These are phyloP conservation scores for Fusarium sacchari DNA, from an alignment of 2,329 filamentous ascomycete species.

Conservation along the genomic window DNA sequence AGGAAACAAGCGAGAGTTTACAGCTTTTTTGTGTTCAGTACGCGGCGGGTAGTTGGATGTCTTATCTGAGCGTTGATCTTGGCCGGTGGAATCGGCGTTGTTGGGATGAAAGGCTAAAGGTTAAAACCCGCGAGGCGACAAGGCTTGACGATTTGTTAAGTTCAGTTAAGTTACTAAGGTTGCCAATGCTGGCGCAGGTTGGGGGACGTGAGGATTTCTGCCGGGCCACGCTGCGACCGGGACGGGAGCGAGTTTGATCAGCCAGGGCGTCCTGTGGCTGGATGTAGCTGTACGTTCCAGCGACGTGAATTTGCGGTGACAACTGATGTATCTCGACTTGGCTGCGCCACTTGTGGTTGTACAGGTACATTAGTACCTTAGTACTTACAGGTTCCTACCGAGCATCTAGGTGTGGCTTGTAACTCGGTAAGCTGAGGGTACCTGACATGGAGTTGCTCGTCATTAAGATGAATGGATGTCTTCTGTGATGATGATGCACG, in stretches of 20 bases:
- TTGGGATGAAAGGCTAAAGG: conserved; percentile 18
- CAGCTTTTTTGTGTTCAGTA: conserved; percentile 23
- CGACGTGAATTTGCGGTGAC: fast-evolving
- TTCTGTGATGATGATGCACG: background rate
- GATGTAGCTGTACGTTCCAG: background rate
- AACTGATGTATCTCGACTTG: background rate
- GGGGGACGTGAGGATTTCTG: conserved; percentile 42
- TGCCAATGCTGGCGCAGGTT: conserved; percentile 10
- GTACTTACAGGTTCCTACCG: no score
- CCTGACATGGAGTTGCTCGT: background rate
- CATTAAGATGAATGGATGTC: no score
- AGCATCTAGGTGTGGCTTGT: conserved; percentile 9
- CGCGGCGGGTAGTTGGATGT: conserved; percentile 19
- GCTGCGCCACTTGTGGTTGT: conserved; percentile 5
- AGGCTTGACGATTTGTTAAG: conserved; percentile 32
- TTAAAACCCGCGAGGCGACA: conserved; percentile 31
- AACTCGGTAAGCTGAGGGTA: background rate
- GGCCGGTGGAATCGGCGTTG: conserved; percentile 13
- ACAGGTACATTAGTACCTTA: no score
- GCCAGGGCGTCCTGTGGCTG: conserved; percentile 16
- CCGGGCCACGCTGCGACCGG: conserved; percentile 27
- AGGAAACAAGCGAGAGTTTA: conserved; percentile 34
- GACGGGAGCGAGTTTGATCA: conserved; percentile 24
- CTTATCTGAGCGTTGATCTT: conserved; percentile 20
- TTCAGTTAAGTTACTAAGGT: background rate